phyloP scores from a whole-genome alignment of 768 basidiomycete genomes.

The Podaxis carcinomalis region DNA sequence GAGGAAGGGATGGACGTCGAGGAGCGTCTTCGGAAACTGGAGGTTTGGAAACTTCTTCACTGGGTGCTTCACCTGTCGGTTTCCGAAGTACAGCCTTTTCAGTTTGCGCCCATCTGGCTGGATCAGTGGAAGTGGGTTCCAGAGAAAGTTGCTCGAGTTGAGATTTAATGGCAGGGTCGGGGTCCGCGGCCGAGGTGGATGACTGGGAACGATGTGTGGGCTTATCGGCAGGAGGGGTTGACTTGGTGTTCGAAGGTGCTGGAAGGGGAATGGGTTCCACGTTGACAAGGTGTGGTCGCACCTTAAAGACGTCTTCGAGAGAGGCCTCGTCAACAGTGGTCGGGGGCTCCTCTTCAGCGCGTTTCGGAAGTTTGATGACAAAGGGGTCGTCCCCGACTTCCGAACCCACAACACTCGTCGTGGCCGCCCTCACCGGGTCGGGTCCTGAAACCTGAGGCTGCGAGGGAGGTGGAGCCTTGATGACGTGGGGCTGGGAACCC shows the following conservation, averaged over 20 bases:
- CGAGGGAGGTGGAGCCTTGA: slow-evolving; percentile 31
- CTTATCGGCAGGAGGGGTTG: slow-evolving; percentile 14
- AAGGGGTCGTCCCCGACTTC: slow-evolving; percentile 43
- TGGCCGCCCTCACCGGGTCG: slow-evolving; percentile 15
- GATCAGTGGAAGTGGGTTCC: slow-evolving; percentile 29
- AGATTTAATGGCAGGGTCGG: slow-evolving; percentile 28
- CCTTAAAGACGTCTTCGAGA: slow-evolving; percentile 54
- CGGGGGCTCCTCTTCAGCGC: slow-evolving; percentile 31
- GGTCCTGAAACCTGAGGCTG: slow-evolving; percentile 15
- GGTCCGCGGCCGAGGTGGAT: slow-evolving; percentile 6
- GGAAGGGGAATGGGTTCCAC: slow-evolving; percentile 29
- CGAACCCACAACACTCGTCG: slow-evolving; percentile 20
- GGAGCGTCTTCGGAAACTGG: slow-evolving; percentile 18
- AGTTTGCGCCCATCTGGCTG: slow-evolving; percentile 34
- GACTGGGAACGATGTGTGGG: slow-evolving; percentile 1
- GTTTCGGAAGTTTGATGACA: slow-evolving; percentile 53
- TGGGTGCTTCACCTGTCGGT: slow-evolving; percentile 14
- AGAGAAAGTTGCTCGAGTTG: slow-evolving; percentile 37
- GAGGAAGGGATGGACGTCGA: slow-evolving; percentile 33
- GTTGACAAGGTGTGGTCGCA: slow-evolving; percentile 45
- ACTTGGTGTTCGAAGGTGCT: slow-evolving; percentile 17
- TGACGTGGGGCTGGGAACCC: slow-evolving; percentile 37
- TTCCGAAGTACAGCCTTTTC: slow-evolving; percentile 45
- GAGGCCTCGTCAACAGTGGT: slow-evolving; percentile 18
- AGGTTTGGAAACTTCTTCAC: slow-evolving; percentile 19